A percentile compares a stretch with the other conserved stretches of the same genome.
These are phyloP conservation scores for Tulasnella sp. DNA, from an alignment of 768 basidiomycete species.

Conservation along the genomic window DNA sequence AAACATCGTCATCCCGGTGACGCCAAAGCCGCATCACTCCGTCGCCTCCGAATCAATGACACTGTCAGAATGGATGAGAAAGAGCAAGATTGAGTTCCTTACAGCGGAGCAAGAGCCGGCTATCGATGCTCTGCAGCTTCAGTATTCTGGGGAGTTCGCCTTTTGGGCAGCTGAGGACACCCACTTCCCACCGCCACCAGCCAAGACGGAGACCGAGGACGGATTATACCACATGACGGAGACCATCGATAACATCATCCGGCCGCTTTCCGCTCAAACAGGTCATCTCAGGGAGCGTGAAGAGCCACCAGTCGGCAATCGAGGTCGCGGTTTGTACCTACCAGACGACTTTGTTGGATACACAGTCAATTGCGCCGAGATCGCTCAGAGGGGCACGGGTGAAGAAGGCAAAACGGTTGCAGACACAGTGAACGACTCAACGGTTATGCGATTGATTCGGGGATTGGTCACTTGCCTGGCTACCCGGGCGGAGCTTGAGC, in stretches of 20 bases:
- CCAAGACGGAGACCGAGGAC: conserved; percentile 21
- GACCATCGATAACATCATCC: conserved; percentile 76
- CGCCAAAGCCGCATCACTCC: conserved; percentile 37
- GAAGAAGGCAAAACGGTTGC: conserved; percentile 57
- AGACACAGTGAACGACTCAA: conserved; percentile 71
- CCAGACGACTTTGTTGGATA: conserved; percentile 92
- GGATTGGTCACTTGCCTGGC: conserved; percentile 72
- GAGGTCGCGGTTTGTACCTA: conserved; percentile 85
- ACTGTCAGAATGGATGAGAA: conserved; percentile 88
- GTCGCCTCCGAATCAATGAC: conserved; percentile 42
- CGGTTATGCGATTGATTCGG: conserved; percentile 75
- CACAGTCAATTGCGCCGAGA: conserved; percentile 80
- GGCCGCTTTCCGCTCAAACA: conserved; percentile 81
- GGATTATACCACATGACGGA: conserved; percentile 83
- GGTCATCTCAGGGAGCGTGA: conserved; percentile 77
- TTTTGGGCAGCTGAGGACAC: conserved; percentile 87
- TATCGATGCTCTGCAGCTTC: conserved; percentile 75
- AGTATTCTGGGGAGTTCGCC: conserved; percentile 84
- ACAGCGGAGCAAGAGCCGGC: conserved; percentile 76
- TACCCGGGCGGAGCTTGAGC: conserved; percentile 66
- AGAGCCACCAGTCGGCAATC: conserved; percentile 70
- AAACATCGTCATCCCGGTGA: conserved; percentile 88
- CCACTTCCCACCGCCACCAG: conserved; percentile 61
- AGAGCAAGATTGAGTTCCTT: conserved; percentile 85
- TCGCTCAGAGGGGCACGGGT: conserved; percentile 71